A percentile compares a stretch with the other conserved stretches of the same genome.
Conservation (phyloP, 176 grass and related monocot genomes). For the Typha latifolia region DNA sequence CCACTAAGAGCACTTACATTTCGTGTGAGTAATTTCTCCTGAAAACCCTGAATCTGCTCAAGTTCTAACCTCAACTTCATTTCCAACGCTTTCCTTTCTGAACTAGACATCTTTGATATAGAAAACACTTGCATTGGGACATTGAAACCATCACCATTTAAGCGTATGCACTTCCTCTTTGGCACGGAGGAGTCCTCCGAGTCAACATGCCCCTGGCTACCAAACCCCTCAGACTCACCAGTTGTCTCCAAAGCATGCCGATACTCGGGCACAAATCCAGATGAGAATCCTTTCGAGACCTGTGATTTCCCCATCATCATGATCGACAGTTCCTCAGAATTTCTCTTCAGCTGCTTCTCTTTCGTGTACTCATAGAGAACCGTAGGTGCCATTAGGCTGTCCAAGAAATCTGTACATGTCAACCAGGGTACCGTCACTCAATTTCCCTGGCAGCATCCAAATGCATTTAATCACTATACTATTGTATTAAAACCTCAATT, state of each 20-base stretch:
- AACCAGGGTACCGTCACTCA: background rate
- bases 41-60: conserved; percentile 35
- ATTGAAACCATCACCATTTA: conserved; percentile 45
- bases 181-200: conserved; percentile 55
- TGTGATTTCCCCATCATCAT: conserved; percentile 10
- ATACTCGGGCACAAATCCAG: background rate
- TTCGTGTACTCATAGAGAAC: conserved; percentile 44
- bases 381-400: conserved; percentile 52
- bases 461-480: background rate
- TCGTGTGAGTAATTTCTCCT: conserved; percentile 29
- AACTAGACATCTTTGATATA: conserved; percentile 50
- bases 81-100: conserved; percentile 49
- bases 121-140: conserved; percentile 52
- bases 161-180: conserved; percentile 79
- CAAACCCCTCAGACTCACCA: conserved; percentile 45
- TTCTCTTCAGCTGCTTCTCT: conserved; percentile 41
- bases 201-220: conserved; percentile 45
- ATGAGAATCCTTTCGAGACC: conserved; percentile 1
- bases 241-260: conserved; percentile 28
- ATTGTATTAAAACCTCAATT: background rate
- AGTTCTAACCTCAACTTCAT: conserved; percentile 57
- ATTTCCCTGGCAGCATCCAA: background rate
- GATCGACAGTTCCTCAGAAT: conserved; percentile 31
- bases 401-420: background rate
- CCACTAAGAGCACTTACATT: conserved; percentile 14